A percentile compares a stretch with the other conserved stretches of the same genome.
Evolutionary conservation across 1,284 basidiomycete species (phyloP).

Genomic region (Gomphus bonarii): DNA sequence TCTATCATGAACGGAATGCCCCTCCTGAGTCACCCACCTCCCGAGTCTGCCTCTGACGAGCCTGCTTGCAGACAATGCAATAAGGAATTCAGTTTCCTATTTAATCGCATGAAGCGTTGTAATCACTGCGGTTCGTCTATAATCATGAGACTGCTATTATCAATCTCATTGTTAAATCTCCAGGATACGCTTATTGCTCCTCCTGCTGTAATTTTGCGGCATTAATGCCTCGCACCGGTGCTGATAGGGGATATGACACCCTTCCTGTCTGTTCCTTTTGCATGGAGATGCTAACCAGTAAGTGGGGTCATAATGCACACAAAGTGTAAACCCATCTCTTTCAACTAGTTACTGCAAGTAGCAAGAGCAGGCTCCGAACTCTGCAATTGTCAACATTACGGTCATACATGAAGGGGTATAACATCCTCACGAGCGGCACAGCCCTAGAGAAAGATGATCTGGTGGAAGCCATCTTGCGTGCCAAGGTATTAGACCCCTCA

Average conservation of each 20-base stretch:
- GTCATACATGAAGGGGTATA: constrained; percentile 60
- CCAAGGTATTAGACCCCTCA: constrained; percentile 35
- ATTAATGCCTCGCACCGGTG: constrained; percentile 49
- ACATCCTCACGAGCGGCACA: constrained; percentile 47
- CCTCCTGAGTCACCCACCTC: constrained; percentile 52
- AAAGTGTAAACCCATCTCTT: not conserved
- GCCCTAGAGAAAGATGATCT: constrained; percentile 63
- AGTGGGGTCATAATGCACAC: constrained; percentile 19
- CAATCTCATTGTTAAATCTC: constrained; percentile 8
- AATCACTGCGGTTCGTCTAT: constrained; percentile 60
- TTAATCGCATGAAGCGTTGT: constrained; percentile 52
- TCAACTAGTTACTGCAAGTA: constrained; percentile 52
- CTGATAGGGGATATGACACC: constrained; percentile 46
- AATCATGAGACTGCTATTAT: constrained; percentile 5
- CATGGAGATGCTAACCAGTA: constrained; percentile 58
- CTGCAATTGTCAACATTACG: constrained; percentile 50
- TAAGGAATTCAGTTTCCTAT: constrained; percentile 62
- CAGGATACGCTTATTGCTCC: constrained; percentile 62
- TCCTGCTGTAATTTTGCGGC: constrained; percentile 66
- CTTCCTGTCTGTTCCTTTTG: constrained; percentile 61
- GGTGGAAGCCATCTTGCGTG: constrained; percentile 47
- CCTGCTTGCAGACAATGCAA: constrained; percentile 57
- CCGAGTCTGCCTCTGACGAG: constrained; percentile 31
- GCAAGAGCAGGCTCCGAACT: constrained; percentile 40
- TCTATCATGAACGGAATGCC: constrained; percentile 38